Evolutionary conservation across 371 early-diverging fungal species (phyloP).

Genomic region (Haplosporangium sp.): DNA sequence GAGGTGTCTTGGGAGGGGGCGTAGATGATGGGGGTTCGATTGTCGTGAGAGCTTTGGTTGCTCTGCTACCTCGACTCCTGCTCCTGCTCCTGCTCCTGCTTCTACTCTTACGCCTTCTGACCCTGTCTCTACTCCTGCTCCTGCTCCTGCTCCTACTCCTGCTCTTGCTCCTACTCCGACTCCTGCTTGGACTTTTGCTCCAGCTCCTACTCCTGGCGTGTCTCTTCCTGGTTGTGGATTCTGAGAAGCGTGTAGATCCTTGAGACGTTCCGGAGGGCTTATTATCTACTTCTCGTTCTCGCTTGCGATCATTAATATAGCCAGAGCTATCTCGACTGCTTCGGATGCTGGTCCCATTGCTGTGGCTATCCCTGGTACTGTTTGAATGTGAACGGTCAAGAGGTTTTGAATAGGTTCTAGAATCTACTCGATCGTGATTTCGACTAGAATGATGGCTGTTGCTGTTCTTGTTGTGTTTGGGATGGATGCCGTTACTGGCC

Average conservation of each 20-base stretch:
- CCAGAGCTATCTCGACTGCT: neutral
- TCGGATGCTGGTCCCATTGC: conserved; percentile 2
- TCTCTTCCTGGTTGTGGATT: conserved; percentile 28
- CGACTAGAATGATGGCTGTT: conserved; percentile 12
- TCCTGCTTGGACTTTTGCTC: too few relatives aligned
- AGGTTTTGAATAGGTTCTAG: conserved; percentile 24
- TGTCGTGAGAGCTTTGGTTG: neutral
- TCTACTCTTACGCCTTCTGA: conserved; percentile 13
- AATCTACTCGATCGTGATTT: conserved; percentile 35
- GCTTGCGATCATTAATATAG: conserved; percentile 15
- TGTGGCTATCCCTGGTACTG: conserved; percentile 5
- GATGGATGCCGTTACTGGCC: neutral
- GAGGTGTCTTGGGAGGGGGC: conserved; percentile 18
- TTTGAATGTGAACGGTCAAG: conserved; percentile 36
- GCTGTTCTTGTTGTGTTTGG: neutral
- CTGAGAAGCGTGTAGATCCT: conserved; percentile 8
- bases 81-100: conserved; percentile 1
- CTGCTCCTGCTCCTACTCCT: conserved; percentile 21
- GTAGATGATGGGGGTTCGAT: neutral
- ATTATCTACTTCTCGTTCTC: conserved; percentile 22
- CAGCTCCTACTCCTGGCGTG: conserved; percentile 26
- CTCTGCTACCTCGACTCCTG: neutral
- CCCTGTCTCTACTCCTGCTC: conserved; percentile 12
- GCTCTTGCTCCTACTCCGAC: conserved; percentile 10
- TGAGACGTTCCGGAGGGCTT: conserved; percentile 1